Base-by-base conservation (phyloP, 495 filamentous ascomycete genomes). In the Penicillium goetzii region DNA sequence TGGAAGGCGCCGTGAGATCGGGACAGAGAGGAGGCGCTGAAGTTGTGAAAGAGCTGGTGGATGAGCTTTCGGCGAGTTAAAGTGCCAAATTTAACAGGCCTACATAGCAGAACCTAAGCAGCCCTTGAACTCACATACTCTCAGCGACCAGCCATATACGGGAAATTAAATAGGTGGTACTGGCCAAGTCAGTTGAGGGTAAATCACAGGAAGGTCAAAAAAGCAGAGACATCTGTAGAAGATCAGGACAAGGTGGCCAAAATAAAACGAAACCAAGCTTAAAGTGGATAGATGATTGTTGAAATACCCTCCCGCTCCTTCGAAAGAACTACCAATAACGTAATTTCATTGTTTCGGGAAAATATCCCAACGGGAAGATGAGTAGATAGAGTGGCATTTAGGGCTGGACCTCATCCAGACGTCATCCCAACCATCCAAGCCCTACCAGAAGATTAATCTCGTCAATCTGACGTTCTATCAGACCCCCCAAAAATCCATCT, bases 1-100 rank as follows among this genome's bases (percentile, higher is more conserved):
- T 85, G 80, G 80, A 83, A 61, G 81, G 82, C 0, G 81, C 81
- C 3, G 59, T 82, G 9, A 43, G 72, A 14, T 70, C 63, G 36
- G 80, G 80, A 0, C 57, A 74, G 30, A 70, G 72, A 56, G 80
- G 68, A 2, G 80, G 74, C 5, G 61, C 57, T 19, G 80, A 84
- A 59, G 75, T 79, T 17, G 52, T 71, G 17, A 25, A 65, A 32
- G 59, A 33, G 11, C 32, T 63, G 14, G 4, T n/a, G n/a, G 19
- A 34, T 30, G 8, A 43, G 25, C 33, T 40, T 19, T 43, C 43
- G 2, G 21, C 8, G 8, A 23, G 21, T 0, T 47, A 47, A 14
- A 25, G 19, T 17, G 36, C 36, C 33, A 34, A 34, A 7, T 34
- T 34, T 4, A 11, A 34, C 33, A 34, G 33, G 33, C 33, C 3